Percentiles rank a stretch among this genome's conserved stretches.
Conservation (phyloP, 495 filamentous ascomycete species). For the Penicillium arizonense region DNA sequence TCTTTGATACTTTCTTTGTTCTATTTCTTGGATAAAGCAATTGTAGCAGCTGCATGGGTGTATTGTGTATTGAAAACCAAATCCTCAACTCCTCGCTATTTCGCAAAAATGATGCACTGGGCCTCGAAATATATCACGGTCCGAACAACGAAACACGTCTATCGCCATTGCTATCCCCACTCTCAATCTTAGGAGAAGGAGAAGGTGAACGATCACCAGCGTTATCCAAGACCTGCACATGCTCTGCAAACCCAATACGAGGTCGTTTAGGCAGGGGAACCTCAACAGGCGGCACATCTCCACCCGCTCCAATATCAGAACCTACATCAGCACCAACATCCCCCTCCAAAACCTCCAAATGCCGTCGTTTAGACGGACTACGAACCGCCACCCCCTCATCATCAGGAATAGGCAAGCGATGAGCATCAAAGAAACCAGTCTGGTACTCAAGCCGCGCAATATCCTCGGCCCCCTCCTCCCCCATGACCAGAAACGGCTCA, state of each 20-base stretch:
- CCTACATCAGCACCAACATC: too few relatives aligned
- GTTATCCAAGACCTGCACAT: background rate
- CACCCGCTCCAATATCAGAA: too few relatives aligned
- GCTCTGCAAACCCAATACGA: background rate
- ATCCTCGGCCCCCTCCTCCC: slow-evolving; percentile 29
- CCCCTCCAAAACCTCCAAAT: background rate
- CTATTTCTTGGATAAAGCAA: too few relatives aligned
- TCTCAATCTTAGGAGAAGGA: background rate
- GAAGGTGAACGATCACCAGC: background rate
- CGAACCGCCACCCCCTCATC: slow-evolving; percentile 5
- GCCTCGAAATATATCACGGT: background rate
- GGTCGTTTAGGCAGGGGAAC: background rate
- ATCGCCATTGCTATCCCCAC: background rate
- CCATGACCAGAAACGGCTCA: slow-evolving; percentile 62
- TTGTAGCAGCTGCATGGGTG: too few relatives aligned
- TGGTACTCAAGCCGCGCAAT: slow-evolving; percentile 27
- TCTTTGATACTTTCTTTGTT: too few relatives aligned
- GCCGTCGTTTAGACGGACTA: background rate
- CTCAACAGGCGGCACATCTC: background rate
- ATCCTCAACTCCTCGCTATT: too few relatives aligned
- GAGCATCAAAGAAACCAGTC: slow-evolving; percentile 40
- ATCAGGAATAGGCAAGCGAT: slow-evolving; percentile 39
- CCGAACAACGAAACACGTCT: slow-evolving; percentile 1
- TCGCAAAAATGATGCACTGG: background rate
- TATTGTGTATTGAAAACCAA: too few relatives aligned